A percentile compares a stretch with the other conserved stretches of the same genome.
Evolutionary conservation across 345 rosid genomes (phyloP).

Genomic region (Populus nigra): DNA sequence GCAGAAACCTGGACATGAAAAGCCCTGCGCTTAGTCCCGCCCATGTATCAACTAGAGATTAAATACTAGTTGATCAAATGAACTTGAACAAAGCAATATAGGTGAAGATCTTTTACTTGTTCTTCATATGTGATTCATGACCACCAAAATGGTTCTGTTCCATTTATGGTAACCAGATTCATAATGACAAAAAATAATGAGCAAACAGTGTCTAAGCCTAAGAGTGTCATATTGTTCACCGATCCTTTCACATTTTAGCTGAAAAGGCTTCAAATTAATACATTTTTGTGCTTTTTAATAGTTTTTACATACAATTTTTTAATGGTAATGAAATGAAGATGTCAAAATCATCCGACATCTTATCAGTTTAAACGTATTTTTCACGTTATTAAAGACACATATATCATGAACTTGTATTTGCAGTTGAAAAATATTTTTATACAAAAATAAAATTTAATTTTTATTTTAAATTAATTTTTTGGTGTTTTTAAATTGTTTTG

Average conservation of each 20-base stretch:
- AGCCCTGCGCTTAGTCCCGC: neutral
- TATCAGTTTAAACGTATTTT: too few species aligned
- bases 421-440: too few species aligned
- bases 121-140: neutral
- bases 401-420: too few species aligned
- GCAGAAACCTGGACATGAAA: neutral
- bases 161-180: neutral
- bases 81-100: neutral
- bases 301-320: too few species aligned
- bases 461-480: too few species aligned
- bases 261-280: too few species aligned
- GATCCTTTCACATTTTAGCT: neutral
- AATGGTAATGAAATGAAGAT: too few species aligned
- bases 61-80: neutral
- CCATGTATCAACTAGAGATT: neutral
- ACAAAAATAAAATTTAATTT: too few species aligned
- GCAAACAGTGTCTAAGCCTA: constrained; percentile 11
- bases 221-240: neutral
- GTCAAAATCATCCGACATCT: too few species aligned
- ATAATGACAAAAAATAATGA: constrained; percentile 4
- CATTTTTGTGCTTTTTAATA: too few species aligned
- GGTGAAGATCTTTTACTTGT: neutral
- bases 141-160: neutral
- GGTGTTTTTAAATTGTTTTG: too few species aligned
- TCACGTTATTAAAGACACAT: too few species aligned